These are phyloP conservation scores for Clavariopsis aquatica DNA, from an alignment of 495 filamentous ascomycete species.

Conservation along the genomic window DNA sequence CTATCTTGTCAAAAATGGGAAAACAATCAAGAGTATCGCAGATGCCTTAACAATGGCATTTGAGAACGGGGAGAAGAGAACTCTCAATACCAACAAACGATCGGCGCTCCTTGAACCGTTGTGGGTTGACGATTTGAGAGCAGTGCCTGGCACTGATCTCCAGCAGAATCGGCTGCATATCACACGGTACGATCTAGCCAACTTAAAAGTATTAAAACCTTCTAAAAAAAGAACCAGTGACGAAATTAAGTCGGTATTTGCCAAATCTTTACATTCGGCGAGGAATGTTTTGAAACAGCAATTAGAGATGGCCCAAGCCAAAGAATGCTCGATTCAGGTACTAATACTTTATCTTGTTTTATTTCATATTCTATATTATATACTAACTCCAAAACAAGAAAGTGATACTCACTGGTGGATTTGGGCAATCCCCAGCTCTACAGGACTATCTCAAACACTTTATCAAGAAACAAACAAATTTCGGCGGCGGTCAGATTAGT, in stretches of 20 bases:
- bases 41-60: constrained; percentile 8
- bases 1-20: constrained; percentile 13
- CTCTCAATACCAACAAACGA: background rate
- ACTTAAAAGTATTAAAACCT: no score
- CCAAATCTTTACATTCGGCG: no score
- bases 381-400: constrained; percentile 39
- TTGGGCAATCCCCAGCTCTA: constrained; percentile 39
- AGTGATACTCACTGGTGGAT: constrained; percentile 44
- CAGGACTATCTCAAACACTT: constrained; percentile 21
- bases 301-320: background rate
- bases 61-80: constrained; percentile 19
- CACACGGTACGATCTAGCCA: background rate
- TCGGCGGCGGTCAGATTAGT: background rate
- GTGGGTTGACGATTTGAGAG: background rate
- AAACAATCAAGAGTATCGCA: constrained; percentile 20
- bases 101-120: background rate
- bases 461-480: constrained; percentile 13
- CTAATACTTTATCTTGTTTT: background rate
- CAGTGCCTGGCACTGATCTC: background rate
- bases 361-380: constrained; percentile 14
- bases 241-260: no score
- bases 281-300: background rate
- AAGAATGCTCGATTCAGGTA: background rate
- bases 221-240: no score
- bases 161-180: constrained; percentile 5